phyloP scores from a whole-genome alignment of 2,329 filamentous ascomycete genomes.

The Hyphodiscus sp. region DNA sequence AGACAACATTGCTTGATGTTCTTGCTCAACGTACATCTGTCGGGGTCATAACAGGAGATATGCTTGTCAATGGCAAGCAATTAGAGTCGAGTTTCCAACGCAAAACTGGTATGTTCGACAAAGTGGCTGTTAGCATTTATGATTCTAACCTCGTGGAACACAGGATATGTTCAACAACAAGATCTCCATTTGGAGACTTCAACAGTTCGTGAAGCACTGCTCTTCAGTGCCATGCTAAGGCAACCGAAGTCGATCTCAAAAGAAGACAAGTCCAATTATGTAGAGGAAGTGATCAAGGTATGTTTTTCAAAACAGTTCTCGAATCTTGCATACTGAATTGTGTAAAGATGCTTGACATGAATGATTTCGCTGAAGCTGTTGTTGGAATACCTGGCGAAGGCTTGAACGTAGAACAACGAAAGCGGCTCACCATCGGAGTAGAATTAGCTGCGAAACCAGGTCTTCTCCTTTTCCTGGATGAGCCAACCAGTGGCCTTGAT shows the following conservation, averaged over 20 bases:
- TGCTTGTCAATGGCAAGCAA: constrained; percentile 39
- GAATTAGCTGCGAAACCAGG: constrained; percentile 89
- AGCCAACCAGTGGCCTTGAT: constrained; percentile 91
- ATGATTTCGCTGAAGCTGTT: constrained; percentile 83
- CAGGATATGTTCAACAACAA: constrained; percentile 89
- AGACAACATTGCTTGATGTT: constrained; percentile 79
- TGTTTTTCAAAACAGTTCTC: neutral
- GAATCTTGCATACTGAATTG: neutral
- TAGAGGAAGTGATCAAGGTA: constrained; percentile 81
- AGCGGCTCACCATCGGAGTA: constrained; percentile 89
- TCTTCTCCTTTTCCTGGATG: constrained; percentile 84
- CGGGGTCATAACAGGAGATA: constrained; percentile 83
- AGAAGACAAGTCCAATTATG: constrained; percentile 78
- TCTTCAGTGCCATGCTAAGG: constrained; percentile 79
- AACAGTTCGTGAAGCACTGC: constrained; percentile 80
- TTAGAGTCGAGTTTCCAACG: constrained; percentile 68
- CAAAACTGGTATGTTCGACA: constrained; percentile 49
- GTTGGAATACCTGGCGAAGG: constrained; percentile 89
- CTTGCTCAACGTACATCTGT: constrained; percentile 76
- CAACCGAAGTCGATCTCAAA: constrained; percentile 69
- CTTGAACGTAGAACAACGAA: constrained; percentile 64
- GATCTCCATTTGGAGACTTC: constrained; percentile 81
- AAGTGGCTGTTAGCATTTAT: neutral
- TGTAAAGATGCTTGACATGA: constrained; percentile 71
- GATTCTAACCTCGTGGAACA: constrained; percentile 31